These are phyloP conservation scores for Alloteropsis angusta DNA, from an alignment of 202 grass and related monocot genomes.

Conservation along the genomic window DNA sequence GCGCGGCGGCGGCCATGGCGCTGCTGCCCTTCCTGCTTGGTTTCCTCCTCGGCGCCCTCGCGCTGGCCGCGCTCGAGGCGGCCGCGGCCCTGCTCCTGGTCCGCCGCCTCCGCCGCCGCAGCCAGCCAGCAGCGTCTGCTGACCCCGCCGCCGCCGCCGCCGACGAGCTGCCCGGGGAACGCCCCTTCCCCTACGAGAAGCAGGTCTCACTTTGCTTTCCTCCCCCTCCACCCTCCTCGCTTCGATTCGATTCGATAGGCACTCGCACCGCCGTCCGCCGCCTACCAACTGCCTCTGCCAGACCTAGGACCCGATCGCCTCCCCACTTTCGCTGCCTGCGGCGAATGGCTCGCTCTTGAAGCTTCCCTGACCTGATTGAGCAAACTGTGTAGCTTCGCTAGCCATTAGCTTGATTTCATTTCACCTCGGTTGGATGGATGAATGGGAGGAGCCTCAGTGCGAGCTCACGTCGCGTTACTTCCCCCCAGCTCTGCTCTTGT, in stretches of 20 bases:
- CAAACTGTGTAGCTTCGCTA: not conserved
- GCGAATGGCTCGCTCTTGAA: not conserved
- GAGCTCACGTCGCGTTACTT: not conserved
- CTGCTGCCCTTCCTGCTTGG: conserved; percentile 48
- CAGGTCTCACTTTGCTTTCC: conserved; percentile 27
- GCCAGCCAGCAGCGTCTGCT: not conserved
- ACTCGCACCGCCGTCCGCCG: too few relatives aligned
- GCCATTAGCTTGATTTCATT: not conserved
- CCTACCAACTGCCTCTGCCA: not conserved
- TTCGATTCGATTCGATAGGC: not conserved
- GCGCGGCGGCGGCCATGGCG: conserved; percentile 32
- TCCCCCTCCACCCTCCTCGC: too few relatives aligned
- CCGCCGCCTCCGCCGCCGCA: conserved; percentile 45
- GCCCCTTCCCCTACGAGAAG: conserved; percentile 43
- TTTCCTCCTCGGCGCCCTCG: conserved; percentile 46
- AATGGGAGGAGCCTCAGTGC: not conserved
- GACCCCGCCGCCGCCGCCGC: not conserved
- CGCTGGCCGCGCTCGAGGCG: conserved; percentile 37
- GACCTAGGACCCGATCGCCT: not conserved
- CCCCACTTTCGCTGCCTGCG: not conserved
- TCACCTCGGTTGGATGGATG: not conserved
- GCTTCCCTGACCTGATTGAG: not conserved
- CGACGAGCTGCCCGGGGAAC: conserved; percentile 48
- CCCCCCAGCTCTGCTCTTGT: not conserved
- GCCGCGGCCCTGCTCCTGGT: conserved; percentile 28